These are phyloP conservation scores for Rhodotorula babjevae DNA, from an alignment of 768 basidiomycete genomes.

Conservation along the genomic window DNA sequence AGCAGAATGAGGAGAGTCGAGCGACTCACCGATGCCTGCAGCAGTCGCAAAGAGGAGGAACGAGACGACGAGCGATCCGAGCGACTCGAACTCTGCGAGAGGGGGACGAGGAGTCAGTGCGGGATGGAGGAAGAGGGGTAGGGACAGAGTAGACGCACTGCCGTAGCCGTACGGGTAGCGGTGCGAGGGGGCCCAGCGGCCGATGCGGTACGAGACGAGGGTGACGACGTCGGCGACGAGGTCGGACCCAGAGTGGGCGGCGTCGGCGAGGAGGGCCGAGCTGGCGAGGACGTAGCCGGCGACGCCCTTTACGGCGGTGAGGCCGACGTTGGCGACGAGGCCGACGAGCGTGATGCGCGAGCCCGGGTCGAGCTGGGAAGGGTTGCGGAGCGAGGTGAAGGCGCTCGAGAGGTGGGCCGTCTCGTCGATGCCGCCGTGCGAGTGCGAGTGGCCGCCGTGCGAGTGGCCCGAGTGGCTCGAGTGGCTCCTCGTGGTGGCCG, in stretches of 20 bases:
- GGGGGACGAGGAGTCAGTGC: neutral
- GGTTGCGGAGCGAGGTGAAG: slow-evolving; percentile 52
- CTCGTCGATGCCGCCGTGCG: slow-evolving; percentile 56
- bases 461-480: slow-evolving; percentile 22
- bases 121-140: neutral
- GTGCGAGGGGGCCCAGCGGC: slow-evolving; percentile 70
- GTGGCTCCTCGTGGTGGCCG: neutral
- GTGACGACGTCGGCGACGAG: slow-evolving; percentile 87
- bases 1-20: neutral
- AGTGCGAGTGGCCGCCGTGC: slow-evolving; percentile 58
- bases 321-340: slow-evolving; percentile 69
- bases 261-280: slow-evolving; percentile 84
- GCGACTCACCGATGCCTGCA: slow-evolving; percentile 56
- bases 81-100: slow-evolving; percentile 76
- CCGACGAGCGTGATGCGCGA: slow-evolving; percentile 80
- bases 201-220: slow-evolving; percentile 79
- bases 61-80: slow-evolving; percentile 86
- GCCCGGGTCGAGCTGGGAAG: slow-evolving; percentile 52
- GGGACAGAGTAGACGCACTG: neutral
- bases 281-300: slow-evolving; percentile 86
- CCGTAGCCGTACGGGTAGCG: slow-evolving; percentile 63
- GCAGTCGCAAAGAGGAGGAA: slow-evolving; percentile 79
- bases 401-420: slow-evolving; percentile 66
- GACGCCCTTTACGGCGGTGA: slow-evolving; percentile 76
- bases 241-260: slow-evolving; percentile 84